Percentiles rank a stretch among this genome's conserved stretches.
phyloP scores from a whole-genome alignment of 805 yeast species.

The Pichia insulana region DNA sequence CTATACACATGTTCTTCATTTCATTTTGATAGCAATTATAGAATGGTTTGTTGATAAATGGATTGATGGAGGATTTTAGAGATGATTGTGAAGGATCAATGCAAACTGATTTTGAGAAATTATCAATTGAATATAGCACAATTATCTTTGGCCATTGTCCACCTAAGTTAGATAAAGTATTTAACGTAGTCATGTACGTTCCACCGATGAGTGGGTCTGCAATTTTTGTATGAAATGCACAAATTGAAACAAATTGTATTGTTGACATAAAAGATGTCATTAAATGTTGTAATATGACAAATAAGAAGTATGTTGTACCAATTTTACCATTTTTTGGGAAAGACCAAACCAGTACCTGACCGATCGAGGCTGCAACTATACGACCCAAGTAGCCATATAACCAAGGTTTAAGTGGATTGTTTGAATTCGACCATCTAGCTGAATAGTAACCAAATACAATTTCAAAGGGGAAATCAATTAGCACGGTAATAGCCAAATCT shows the following conservation, averaged over 20 bases:
- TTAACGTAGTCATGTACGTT: conserved; percentile 93
- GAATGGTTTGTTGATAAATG: conserved; percentile 19
- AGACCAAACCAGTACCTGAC: conserved; percentile 59
- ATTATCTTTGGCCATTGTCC: conserved; percentile 97
- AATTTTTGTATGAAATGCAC: conserved; percentile 90
- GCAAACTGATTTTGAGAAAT: conserved; percentile 62
- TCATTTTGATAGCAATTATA: conserved; percentile 24
- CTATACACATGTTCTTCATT: conserved; percentile 42
- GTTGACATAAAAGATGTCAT: conserved; percentile 89
- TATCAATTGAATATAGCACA: conserved; percentile 71
- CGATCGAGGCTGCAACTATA: conserved; percentile 62
- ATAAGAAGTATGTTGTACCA: conserved; percentile 46
- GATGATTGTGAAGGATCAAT: conserved; percentile 15
- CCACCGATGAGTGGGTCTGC: conserved; percentile 97
- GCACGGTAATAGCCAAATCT: conserved; percentile 84
- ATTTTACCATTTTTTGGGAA: conserved; percentile 57
- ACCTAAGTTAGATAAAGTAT: conserved; percentile 86
- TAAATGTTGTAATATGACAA: conserved; percentile 75
- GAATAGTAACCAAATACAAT: conserved; percentile 92
- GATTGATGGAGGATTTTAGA: conserved; percentile 11
- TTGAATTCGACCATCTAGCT: conserved; percentile 86
- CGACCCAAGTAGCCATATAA: conserved; percentile 78
- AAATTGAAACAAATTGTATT: conserved; percentile 86
- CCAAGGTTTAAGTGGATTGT: conserved; percentile 81
- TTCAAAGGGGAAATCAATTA: conserved; percentile 94